Percentiles rank a stretch among this genome's conserved stretches.
Evolutionary conservation across 495 filamentous ascomycete genomes (phyloP).

Genomic region (Neurospora sp.): DNA sequence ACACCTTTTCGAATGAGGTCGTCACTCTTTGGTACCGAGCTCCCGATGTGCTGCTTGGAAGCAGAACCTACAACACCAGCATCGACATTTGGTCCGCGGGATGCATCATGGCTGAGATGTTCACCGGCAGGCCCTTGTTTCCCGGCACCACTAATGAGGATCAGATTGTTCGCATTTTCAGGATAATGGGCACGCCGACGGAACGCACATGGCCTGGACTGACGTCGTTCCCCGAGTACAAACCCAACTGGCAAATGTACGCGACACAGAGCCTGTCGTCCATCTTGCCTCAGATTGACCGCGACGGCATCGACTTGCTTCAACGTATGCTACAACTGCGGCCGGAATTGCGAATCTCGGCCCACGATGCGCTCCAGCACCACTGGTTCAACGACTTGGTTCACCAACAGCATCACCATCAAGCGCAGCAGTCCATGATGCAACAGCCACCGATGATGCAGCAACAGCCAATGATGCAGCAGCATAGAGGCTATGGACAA

Average conservation of each 20-base stretch:
- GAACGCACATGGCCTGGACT: constrained; percentile 91
- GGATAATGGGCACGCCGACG: constrained; percentile 90
- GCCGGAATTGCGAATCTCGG: constrained; percentile 84
- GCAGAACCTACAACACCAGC: constrained; percentile 88
- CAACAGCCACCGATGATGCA: background rate
- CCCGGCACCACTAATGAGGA: constrained; percentile 95
- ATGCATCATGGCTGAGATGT: constrained; percentile 99
- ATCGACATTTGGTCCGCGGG: constrained; percentile 98
- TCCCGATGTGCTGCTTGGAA: constrained; percentile 84
- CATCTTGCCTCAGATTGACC: constrained; percentile 86
- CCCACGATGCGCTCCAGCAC: constrained; percentile 73
- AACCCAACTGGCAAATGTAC: constrained; percentile 84
- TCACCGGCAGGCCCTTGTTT: constrained; percentile 84
- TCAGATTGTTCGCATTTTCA: constrained; percentile 90
- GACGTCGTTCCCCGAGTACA: constrained; percentile 85
- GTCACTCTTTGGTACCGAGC: constrained; percentile 96
- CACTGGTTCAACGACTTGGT: constrained; percentile 65
- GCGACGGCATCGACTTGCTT: constrained; percentile 72
- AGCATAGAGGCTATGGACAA: constrained; percentile 18
- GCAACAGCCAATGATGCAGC: constrained; percentile 23
- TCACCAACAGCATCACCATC: constrained; percentile 26
- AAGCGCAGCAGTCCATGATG: constrained; percentile 1
- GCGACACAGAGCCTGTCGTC: constrained; percentile 81
- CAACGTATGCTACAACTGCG: constrained; percentile 85
- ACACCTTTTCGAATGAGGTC: constrained; percentile 96